These are phyloP conservation scores for Tolypocladium pustulatum DNA, from an alignment of 2,329 filamentous ascomycete species.

Conservation along the genomic window DNA sequence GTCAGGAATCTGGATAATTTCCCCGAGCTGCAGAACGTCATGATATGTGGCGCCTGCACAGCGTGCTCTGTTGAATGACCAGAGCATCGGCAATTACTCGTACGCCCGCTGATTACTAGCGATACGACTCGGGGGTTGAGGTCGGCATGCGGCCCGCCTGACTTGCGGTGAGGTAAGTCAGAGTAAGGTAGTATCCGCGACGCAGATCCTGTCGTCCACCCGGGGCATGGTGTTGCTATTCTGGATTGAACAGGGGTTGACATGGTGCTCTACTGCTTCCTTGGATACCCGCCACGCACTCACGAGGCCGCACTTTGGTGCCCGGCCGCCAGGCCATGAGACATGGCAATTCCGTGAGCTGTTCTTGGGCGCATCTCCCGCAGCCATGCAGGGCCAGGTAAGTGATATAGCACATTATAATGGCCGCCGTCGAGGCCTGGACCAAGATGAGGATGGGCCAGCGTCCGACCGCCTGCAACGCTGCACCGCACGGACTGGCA, in stretches of 20 bases:
- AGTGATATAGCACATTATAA: background rate
- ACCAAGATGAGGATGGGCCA: background rate
- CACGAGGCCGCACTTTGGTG: background rate
- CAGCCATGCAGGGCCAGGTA: background rate
- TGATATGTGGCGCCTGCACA: background rate
- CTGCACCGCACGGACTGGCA: background rate
- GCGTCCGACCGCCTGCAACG: background rate
- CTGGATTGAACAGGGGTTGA: background rate
- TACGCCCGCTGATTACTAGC: background rate
- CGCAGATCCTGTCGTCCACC: background rate
- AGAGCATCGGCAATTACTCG: background rate
- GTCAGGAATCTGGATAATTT: background rate
- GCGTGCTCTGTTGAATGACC: background rate
- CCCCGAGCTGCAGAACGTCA: background rate
- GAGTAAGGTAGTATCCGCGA: background rate
- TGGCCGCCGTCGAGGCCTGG: background rate
- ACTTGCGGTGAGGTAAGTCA: background rate
- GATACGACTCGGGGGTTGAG: background rate
- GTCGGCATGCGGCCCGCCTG: background rate
- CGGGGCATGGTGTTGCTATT: background rate
- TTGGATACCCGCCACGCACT: background rate
- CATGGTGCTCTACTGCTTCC: background rate
- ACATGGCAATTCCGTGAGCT: background rate
- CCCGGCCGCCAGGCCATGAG: background rate
- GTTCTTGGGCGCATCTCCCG: background rate